Base-by-base conservation (phyloP, 371 early-diverging fungal species). In the Umbelopsis sp. region DNA sequence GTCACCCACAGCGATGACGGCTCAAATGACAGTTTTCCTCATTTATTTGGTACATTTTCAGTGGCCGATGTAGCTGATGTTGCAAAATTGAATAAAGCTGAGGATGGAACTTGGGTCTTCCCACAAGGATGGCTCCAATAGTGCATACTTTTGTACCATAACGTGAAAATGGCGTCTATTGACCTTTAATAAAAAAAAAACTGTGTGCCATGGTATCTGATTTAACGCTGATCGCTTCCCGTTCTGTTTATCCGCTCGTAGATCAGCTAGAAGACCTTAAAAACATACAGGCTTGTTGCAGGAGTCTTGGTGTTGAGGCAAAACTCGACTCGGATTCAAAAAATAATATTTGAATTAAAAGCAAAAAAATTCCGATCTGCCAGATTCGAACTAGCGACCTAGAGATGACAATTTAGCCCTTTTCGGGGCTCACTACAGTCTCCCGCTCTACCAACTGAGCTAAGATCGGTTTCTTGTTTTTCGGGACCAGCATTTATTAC, bases 391-490 rank as follows among this genome's bases (percentile, higher is more conserved):
- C 57, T 57, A 57, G 57, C 37, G 57, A 57, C 57, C 57, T 57
- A 57, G 14, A 57, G 57, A 57, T 57, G 57, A 57, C 57, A 57
- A 57, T 57, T 57, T 24, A 35, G 32, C 35, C 57, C 35, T 57
- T 16, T 57, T 57, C 5, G n/a, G 57, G 35, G 22, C 12, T 14
- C 57, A 57, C 57, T 57, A 57, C 57, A 57, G 57, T 57, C 57
- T 57, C 14, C 57, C 57, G 57, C 57, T 57, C 57, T 57, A 57
- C 57, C 57, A 57, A 57, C 57, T 57, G 57, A 57, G 57, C 57
- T 57, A 57, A 57, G 45, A 87, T 81, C 65, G 93, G 79, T 74
- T 86, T 29, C 29, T 29, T 29, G 29, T 29, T 29, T 29, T 29
- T 29, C 29, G 29, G 29, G 29, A 29, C 29, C 29, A 29, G 0